Evolutionary conservation across 495 filamentous ascomycete genomes (phyloP).

Genomic region (Aspergillus taichungensis): DNA sequence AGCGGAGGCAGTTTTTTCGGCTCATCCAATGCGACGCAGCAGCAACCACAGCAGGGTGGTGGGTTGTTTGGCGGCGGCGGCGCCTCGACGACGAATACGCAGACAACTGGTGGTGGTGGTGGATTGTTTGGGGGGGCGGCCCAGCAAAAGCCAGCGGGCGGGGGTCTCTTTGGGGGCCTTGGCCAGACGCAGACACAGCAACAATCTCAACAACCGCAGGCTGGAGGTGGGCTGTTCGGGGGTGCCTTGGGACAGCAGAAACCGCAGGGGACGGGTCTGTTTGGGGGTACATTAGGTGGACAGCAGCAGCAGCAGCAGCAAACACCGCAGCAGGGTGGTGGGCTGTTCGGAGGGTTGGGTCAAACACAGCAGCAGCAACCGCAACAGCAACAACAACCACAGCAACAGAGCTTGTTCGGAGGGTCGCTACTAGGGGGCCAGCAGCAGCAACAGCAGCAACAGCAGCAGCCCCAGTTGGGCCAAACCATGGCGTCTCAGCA

Average conservation of each 20-base stretch:
- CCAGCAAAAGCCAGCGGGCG: constrained; percentile 26
- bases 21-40: constrained; percentile 3
- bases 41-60: constrained; percentile 20
- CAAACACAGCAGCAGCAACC: constrained; percentile 15
- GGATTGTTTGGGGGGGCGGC: constrained; percentile 30
- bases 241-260: constrained; percentile 22
- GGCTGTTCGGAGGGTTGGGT: constrained; percentile 19
- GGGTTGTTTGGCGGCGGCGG: constrained; percentile 18
- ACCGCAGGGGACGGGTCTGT: constrained; percentile 22
- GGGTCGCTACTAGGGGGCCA: constrained; percentile 27
- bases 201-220: constrained; percentile 14
- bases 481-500: constrained; percentile 26
- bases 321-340: constrained; percentile 5
- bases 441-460: constrained; percentile 28
- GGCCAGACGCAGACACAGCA: constrained; percentile 20
- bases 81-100: constrained; percentile 13
- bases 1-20: constrained; percentile 23
- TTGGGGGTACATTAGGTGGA: constrained; percentile 16
- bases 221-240: constrained; percentile 5
- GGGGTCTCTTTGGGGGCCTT: constrained; percentile 18
- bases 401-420: constrained; percentile 19
- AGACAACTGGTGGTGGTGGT: constrained; percentile 20
- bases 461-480: constrained; percentile 30
- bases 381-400: constrained; percentile 15
- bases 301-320: constrained; percentile 30